Conservation (phyloP, 805 yeast genomes). For the Brettanomyces naardenensis region DNA sequence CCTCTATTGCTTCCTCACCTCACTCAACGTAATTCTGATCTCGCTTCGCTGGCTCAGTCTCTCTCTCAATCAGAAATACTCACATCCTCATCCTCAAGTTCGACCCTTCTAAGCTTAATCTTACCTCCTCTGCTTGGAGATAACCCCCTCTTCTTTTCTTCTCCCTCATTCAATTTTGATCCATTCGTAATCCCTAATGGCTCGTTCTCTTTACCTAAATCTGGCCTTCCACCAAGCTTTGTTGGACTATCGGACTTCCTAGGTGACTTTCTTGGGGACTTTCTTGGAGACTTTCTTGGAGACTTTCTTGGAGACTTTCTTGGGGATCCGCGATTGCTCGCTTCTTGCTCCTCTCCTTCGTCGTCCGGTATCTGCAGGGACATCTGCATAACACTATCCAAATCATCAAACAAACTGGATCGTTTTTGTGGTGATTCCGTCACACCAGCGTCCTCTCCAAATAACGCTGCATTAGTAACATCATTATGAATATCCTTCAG, state of each 20-base stretch:
- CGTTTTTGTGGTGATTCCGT: not conserved
- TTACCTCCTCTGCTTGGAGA: conserved; percentile 11
- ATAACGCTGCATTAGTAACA: not conserved
- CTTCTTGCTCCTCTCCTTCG: no score
- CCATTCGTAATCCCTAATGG: conserved; percentile 5
- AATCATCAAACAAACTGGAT: conserved; percentile 2
- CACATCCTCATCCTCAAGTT: conserved; percentile 6
- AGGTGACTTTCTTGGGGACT: conserved; percentile 1
- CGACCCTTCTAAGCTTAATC: conserved; percentile 9
- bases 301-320: not conserved
- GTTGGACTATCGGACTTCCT: no score
- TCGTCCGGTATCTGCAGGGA: no score
- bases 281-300: not conserved
- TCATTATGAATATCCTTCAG: not conserved
- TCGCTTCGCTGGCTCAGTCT: no score
- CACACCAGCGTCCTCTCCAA: not conserved
- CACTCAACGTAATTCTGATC: no score
- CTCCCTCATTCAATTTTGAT: conserved; percentile 8
- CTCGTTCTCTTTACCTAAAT: not conserved
- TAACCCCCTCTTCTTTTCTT: conserved; percentile 8
- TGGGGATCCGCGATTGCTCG: not conserved
- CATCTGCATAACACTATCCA: no score
- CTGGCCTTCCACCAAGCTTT: not conserved
- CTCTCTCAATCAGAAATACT: no score
- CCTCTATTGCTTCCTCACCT: no score